Evolutionary conservation across 2,329 filamentous ascomycete species (phyloP).

Genomic region (Aspergillus udagawae): DNA sequence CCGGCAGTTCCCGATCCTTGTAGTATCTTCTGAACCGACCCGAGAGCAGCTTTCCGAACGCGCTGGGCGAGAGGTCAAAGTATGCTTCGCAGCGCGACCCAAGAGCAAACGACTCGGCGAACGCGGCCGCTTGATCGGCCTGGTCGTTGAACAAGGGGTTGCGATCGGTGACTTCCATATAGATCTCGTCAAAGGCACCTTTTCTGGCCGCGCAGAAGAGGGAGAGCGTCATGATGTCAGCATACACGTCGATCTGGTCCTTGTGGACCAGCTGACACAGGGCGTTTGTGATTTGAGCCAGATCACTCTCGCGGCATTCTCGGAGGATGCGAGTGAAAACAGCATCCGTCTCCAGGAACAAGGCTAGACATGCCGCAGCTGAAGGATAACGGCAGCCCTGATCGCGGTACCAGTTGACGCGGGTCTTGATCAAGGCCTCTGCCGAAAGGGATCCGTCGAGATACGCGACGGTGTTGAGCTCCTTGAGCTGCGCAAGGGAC

Average conservation of each 20-base stretch:
- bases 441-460: constrained; percentile 36
- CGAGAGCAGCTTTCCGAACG: constrained; percentile 43
- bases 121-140: constrained; percentile 60
- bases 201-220: constrained; percentile 57
- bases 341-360: constrained; percentile 38
- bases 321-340: constrained; percentile 26
- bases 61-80: constrained; percentile 53
- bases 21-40: constrained; percentile 43
- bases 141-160: constrained; percentile 60
- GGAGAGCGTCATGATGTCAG: constrained; percentile 54
- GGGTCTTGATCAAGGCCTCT: constrained; percentile 34
- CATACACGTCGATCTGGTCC: constrained; percentile 41
- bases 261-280: constrained; percentile 32
- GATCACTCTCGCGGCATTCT: constrained; percentile 27
- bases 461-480: constrained; percentile 38
- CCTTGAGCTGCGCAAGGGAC: constrained; percentile 37
- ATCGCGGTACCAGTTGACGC: constrained; percentile 41
- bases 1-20: constrained; percentile 45
- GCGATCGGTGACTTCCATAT: constrained; percentile 58
- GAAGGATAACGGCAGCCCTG: constrained; percentile 37
- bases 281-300: constrained; percentile 36
- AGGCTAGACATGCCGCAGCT: constrained; percentile 24
- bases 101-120: constrained; percentile 60
- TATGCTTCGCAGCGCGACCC: constrained; percentile 62
- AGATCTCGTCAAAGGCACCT: constrained; percentile 58